phyloP scores from a whole-genome alignment of 495 filamentous ascomycete species.

The Gamarada debralockiae region DNA sequence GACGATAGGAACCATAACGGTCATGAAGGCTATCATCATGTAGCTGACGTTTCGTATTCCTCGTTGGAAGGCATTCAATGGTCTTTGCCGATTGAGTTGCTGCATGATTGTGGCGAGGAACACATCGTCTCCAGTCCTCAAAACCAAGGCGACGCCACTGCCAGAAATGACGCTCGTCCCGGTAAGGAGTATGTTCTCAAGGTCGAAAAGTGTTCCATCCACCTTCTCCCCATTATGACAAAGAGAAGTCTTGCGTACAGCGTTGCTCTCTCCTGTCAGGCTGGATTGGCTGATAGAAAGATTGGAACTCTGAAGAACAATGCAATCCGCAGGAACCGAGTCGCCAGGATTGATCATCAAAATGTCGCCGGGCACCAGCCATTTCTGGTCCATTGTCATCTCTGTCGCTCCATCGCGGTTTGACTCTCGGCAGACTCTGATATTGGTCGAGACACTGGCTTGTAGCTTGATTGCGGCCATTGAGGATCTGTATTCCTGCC shows the following conservation, averaged over 20 bases:
- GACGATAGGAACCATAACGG: slow-evolving; percentile 1
- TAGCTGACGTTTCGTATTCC: slow-evolving; percentile 7
- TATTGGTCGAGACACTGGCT: neutral
- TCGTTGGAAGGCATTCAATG: slow-evolving; percentile 1
- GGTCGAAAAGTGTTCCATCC: too few species aligned
- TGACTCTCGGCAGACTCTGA: neutral
- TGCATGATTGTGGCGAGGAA: slow-evolving; percentile 10
- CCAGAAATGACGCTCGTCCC: slow-evolving; percentile 6
- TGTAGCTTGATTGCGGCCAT: neutral
- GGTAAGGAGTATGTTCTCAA: slow-evolving; percentile 3
- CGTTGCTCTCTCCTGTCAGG: slow-evolving; percentile 9
- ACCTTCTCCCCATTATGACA: too few species aligned
- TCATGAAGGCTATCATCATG: slow-evolving; percentile 4
- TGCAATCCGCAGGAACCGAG: slow-evolving; percentile 5
- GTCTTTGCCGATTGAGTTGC: slow-evolving; percentile 7
- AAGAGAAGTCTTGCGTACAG: slow-evolving; percentile 2
- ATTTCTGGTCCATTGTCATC: neutral
- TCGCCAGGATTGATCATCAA: slow-evolving; percentile 1
- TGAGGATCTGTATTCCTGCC: neutral
- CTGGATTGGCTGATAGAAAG: slow-evolving; percentile 8
- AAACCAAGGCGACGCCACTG: neutral
- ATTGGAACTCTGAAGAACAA: neutral
- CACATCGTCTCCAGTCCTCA: slow-evolving; percentile 5
- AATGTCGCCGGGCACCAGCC: slow-evolving; percentile 12
- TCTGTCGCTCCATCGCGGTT: neutral